Percentiles rank a stretch among this genome's conserved stretches.
Conservation (phyloP, 2,329 filamentous ascomycete genomes). For the Helminthosporium solani region DNA sequence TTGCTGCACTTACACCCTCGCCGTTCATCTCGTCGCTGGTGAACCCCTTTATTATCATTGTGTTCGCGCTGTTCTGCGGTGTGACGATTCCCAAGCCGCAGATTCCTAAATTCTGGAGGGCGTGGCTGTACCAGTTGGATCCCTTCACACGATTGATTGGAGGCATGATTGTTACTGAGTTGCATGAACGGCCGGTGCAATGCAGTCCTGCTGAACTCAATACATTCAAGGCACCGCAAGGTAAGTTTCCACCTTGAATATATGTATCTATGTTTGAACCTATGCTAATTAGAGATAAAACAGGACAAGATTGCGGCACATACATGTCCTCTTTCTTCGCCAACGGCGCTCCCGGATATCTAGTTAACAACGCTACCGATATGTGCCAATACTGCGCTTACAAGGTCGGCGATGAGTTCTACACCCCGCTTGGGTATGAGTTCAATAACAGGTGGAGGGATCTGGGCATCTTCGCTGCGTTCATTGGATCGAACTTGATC, state of each 20-base stretch:
- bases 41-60: slow-evolving; percentile 80
- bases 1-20: slow-evolving; percentile 75
- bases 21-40: slow-evolving; percentile 77
- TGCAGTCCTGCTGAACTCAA: slow-evolving; percentile 66
- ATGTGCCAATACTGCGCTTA: slow-evolving; percentile 81
- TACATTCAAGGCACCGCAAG: slow-evolving; percentile 64
- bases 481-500: slow-evolving; percentile 74
- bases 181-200: slow-evolving; percentile 64
- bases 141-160: slow-evolving; percentile 81
- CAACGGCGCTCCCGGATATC: slow-evolving; percentile 68
- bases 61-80: slow-evolving; percentile 83
- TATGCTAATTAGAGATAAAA: not conserved
- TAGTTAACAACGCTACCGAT: slow-evolving; percentile 64
- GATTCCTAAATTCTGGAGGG: slow-evolving; percentile 76
- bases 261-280: not conserved
- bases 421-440: slow-evolving; percentile 63
- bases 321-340: slow-evolving; percentile 75
- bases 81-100: slow-evolving; percentile 77
- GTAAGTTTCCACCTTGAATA: not conserved
- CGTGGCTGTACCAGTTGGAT: slow-evolving; percentile 79
- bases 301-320: slow-evolving; percentile 64
- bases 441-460: slow-evolving; percentile 78
- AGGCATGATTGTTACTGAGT: slow-evolving; percentile 76
- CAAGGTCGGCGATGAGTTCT: slow-evolving; percentile 79
- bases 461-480: slow-evolving; percentile 73